Percentiles rank a stretch among this genome's conserved stretches.
Conservation (phyloP, 139 green algal species). For the Zygnema cylindricum region DNA sequence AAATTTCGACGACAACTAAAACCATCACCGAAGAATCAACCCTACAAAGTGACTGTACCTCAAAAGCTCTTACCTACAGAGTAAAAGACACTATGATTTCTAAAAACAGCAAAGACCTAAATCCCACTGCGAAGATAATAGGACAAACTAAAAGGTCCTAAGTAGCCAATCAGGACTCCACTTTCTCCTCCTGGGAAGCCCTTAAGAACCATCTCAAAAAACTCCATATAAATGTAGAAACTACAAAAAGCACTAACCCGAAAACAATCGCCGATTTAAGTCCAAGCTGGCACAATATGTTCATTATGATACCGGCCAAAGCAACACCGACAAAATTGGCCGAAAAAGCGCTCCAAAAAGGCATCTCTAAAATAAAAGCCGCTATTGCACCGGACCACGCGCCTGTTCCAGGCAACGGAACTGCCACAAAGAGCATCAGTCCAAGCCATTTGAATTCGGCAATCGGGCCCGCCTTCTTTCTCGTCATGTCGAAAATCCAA, state of each 20-base stretch:
- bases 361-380: constrained; percentile 53
- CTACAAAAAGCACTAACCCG: constrained; percentile 36
- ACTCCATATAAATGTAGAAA: constrained; percentile 43
- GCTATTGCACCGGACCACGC: constrained; percentile 61
- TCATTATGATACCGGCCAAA: constrained; percentile 60
- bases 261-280: constrained; percentile 36
- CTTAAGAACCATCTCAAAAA: constrained; percentile 41
- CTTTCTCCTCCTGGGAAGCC: too few relatives aligned
- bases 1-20: too few relatives aligned
- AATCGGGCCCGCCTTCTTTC: constrained; percentile 48
- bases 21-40: too few relatives aligned
- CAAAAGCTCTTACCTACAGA: too few relatives aligned
- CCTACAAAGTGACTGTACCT: too few relatives aligned
- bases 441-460: constrained; percentile 54
- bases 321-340: constrained; percentile 51
- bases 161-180: too few relatives aligned
- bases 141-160: too few relatives aligned
- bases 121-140: too few relatives aligned
- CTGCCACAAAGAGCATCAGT: constrained; percentile 61
- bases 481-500: constrained; percentile 44
- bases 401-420: constrained; percentile 57
- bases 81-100: too few relatives aligned
- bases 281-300: constrained; percentile 24
- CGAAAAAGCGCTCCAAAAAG: constrained; percentile 51
- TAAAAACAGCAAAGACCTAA: too few relatives aligned